phyloP scores from a whole-genome alignment of 805 yeast genomes.

The Teunomyces barrocoloradensis region DNA sequence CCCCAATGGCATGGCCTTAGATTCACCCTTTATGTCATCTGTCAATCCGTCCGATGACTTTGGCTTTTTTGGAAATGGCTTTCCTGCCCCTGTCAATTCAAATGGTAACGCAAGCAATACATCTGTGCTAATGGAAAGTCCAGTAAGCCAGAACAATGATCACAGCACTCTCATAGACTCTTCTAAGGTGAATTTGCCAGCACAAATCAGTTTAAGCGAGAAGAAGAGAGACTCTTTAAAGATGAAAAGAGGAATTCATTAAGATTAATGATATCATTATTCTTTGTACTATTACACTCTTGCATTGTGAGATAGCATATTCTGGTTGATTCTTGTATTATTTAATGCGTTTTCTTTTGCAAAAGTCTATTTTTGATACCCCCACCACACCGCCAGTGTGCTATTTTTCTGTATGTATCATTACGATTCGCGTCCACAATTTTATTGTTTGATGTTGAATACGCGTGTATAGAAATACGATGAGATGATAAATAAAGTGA shows the following conservation, averaged over 20 bases:
- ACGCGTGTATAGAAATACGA: not conserved
- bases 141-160: slow-evolving; percentile 10
- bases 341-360: not conserved
- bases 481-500: not conserved
- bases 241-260: slow-evolving; percentile 44
- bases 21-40: slow-evolving; percentile 43
- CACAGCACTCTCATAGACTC: slow-evolving; percentile 12
- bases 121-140: slow-evolving; percentile 13
- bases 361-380: not conserved
- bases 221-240: slow-evolving; percentile 46
- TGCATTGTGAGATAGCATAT: not conserved
- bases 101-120: slow-evolving; percentile 8
- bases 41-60: slow-evolving; percentile 36
- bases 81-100: slow-evolving; percentile 1
- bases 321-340: not conserved
- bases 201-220: slow-evolving; percentile 38
- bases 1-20: slow-evolving; percentile 21
- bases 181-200: slow-evolving; percentile 24
- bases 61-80: slow-evolving; percentile 26
- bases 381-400: not conserved
- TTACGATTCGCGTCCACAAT: not conserved
- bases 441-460: not conserved
- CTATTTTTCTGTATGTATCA: too few species aligned
- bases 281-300: not conserved
- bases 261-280: slow-evolving; percentile 1